phyloP scores from a whole-genome alignment of 2,329 filamentous ascomycete genomes.

The Aspergillus sp. region DNA sequence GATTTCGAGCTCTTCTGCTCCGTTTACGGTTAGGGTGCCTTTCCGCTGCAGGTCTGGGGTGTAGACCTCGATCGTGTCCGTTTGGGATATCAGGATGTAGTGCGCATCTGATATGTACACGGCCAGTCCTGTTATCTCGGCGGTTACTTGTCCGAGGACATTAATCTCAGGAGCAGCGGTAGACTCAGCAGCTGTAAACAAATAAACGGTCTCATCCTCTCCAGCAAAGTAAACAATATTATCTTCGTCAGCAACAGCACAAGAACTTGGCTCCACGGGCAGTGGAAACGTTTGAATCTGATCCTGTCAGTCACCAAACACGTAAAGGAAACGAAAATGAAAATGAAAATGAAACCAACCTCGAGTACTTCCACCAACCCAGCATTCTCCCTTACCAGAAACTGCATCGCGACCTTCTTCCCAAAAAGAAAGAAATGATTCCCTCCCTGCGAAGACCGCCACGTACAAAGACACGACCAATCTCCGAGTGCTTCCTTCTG shows the following conservation, averaged over 20 bases:
- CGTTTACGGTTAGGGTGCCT: constrained; percentile 40
- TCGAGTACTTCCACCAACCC: neutral
- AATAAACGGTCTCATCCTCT: neutral
- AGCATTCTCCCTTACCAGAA: neutral
- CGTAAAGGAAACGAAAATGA: too few relatives aligned
- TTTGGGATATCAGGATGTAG: constrained; percentile 46
- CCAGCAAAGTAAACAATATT: constrained; percentile 32
- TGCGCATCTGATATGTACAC: constrained; percentile 41
- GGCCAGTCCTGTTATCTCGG: constrained; percentile 35
- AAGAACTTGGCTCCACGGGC: constrained; percentile 46
- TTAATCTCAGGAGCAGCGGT: constrained; percentile 38
- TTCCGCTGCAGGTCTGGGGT: constrained; percentile 34
- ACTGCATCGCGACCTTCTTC: constrained; percentile 10
- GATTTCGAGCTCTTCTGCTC: constrained; percentile 43
- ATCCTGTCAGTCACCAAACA: neutral
- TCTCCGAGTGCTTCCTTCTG: constrained; percentile 8
- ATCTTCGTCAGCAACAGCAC: constrained; percentile 39
- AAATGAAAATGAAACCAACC: too few relatives aligned
- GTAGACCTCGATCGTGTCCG: constrained; percentile 43
- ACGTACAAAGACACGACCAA: constrained; percentile 8
- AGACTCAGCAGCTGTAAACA: constrained; percentile 42
- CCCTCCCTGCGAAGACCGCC: too few relatives aligned
- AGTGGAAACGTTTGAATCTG: constrained; percentile 44
- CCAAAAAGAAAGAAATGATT: constrained; percentile 8
- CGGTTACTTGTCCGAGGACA: constrained; percentile 27